These are phyloP conservation scores for Ustilago nuda DNA, from an alignment of 1,284 basidiomycete genomes.

Conservation along the genomic window DNA sequence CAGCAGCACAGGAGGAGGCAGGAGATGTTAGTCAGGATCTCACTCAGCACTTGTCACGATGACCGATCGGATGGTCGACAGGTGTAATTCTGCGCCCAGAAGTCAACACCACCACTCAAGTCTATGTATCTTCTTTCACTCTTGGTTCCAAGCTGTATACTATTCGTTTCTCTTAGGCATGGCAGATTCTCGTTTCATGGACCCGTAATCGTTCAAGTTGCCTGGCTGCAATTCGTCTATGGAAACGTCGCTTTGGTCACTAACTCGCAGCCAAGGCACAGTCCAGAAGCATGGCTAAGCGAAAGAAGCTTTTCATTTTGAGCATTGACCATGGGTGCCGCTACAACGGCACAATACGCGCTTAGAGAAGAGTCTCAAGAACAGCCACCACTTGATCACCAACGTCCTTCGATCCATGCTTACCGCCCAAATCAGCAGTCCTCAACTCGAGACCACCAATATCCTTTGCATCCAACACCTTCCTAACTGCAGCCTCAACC, in stretches of 20 bases:
- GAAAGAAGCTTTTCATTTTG: background rate
- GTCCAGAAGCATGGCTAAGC: background rate
- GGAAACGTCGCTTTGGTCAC: too few species aligned
- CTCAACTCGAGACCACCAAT: constrained; percentile 82
- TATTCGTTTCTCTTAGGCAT: background rate
- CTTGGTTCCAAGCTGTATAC: constrained; percentile 4
- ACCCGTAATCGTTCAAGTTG: background rate
- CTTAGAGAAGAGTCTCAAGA: constrained; percentile 75
- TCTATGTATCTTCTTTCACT: background rate
- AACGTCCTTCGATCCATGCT: constrained; percentile 79
- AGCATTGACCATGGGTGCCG: background rate
- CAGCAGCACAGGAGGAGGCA: constrained; percentile 1
- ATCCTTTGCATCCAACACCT: constrained; percentile 81
- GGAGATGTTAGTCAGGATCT: constrained; percentile 27
- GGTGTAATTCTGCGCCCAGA: constrained; percentile 1
- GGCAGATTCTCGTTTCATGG: background rate
- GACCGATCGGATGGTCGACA: constrained; percentile 26
- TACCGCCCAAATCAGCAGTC: constrained; percentile 89
- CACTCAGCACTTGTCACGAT: constrained; percentile 24
- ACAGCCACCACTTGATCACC: constrained; percentile 86
- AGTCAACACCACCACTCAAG: background rate
- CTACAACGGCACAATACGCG: background rate
- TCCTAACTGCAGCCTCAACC: constrained; percentile 88
- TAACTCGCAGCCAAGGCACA: too few species aligned
- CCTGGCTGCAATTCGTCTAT: too few species aligned